Percentiles rank a stretch among this genome's conserved stretches.
phyloP scores from a whole-genome alignment of 768 basidiomycete genomes.

The Boletus edulis region DNA sequence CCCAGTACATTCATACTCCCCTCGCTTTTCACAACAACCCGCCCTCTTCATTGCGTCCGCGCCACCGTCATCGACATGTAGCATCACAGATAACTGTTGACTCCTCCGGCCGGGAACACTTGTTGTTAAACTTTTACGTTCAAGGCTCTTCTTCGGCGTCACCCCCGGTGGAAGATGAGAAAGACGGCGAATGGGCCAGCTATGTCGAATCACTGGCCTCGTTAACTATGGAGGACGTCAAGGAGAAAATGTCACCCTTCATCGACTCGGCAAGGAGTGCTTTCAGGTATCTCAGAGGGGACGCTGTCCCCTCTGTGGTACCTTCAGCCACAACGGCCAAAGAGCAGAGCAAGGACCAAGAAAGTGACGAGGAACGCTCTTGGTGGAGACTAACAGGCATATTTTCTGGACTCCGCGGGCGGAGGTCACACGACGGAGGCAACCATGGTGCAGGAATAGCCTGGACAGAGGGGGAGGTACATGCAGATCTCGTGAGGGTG shows the following conservation, averaged over 20 bases:
- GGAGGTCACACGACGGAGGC: constrained; percentile 33
- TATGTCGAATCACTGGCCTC: constrained; percentile 50
- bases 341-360: constrained; percentile 30
- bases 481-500: constrained; percentile 75
- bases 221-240: constrained; percentile 56
- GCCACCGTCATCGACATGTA: constrained; percentile 81
- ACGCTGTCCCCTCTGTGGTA: constrained; percentile 41
- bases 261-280: constrained; percentile 53
- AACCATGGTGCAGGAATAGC: constrained; percentile 37
- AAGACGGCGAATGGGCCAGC: constrained; percentile 16
- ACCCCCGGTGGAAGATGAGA: constrained; percentile 28
- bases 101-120: constrained; percentile 71
- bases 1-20: constrained; percentile 64
- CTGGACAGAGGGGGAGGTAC: constrained; percentile 77
- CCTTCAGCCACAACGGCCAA: constrained; percentile 28
- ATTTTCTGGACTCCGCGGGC: constrained; percentile 60
- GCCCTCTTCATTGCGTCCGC: constrained; percentile 69
- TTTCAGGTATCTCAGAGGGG: constrained; percentile 75
- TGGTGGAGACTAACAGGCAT: constrained; percentile 62
- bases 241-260: constrained; percentile 38
- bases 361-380: constrained; percentile 31
- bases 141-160: constrained; percentile 47
- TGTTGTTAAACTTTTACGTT: constrained; percentile 82
- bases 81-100: constrained; percentile 76
- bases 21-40: constrained; percentile 80